Conservation (phyloP, 2,329 filamentous ascomycete species). For the Ophiostoma australiae region DNA sequence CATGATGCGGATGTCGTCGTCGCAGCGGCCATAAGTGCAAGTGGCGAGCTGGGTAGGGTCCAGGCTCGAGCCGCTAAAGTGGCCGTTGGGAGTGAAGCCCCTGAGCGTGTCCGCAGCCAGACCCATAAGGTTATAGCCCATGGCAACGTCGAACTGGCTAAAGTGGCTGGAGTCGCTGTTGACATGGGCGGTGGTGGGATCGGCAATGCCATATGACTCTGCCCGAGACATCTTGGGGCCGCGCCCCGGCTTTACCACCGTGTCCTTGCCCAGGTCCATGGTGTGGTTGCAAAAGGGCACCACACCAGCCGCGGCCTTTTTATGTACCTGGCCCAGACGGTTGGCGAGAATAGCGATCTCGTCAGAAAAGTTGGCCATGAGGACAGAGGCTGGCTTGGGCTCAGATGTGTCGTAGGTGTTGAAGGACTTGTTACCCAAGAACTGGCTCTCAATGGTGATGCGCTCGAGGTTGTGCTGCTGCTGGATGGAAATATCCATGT, state of each 20-base stretch:
- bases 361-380: background rate
- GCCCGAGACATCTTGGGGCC: background rate
- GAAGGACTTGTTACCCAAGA: background rate
- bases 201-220: background rate
- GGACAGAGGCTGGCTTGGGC: background rate
- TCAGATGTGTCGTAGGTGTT: background rate
- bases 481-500: background rate
- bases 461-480: constrained; percentile 19
- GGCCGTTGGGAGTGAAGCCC: background rate
- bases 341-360: background rate
- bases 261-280: constrained; percentile 9
- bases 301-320: constrained; percentile 5
- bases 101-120: constrained; percentile 1
- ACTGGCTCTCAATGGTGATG: constrained; percentile 13
- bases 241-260: background rate
- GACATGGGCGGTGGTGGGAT: background rate
- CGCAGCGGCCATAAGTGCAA: background rate
- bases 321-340: constrained; percentile 1
- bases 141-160: constrained; percentile 3
- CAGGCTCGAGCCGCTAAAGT: background rate
- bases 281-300: constrained; percentile 9
- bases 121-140: constrained; percentile 11
- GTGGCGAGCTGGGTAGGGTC: background rate
- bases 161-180: background rate
- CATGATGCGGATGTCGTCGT: background rate